Evolutionary conservation across 805 yeast genomes (phyloP), one percentile per base, ranked within the genome.

Genomic region (Kazachstania taianensis): DNA sequence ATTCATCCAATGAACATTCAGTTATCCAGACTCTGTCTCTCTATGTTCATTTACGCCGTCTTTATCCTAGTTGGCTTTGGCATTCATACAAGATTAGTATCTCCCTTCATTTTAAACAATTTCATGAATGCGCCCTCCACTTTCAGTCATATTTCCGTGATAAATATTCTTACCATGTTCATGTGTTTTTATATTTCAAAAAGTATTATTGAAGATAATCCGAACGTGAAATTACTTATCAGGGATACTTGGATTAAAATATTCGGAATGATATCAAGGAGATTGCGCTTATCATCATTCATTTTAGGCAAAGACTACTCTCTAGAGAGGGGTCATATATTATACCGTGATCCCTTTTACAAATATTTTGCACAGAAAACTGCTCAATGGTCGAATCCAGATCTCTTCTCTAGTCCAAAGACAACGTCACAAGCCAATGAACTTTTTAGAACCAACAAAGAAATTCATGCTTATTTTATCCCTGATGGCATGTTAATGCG

Each of bases 401-500:
- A 82, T 49, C 41, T 59, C 13, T 81, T 65, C 46, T 35, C 71
- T 1, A 55, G 57, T 7, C 92, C 92, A 7, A 72, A 72, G 18
- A 62, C 76, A 1, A 55, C 62, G 3, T 46, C 48, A 2, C 72
- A 69, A 32, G 77, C 81, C 0, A 35, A 41, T 2, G 53, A 50
- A 8, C 56, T 65, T 3, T 77, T 78, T 46, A 49, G 55, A 8
- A 60, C 59, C 3, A 57, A 72, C 38, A 59, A 67, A 0, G 44
- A 51, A 1, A 55, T 66, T 0, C 61, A 61, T 25, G 75, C 81
- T 0, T 75, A 73, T 32, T 81, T 81, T 51, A 75, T 83, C 6
- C 87, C 87, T 0, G 80, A 83, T 55, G 98, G 98, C 3, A 63
- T 66, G 32, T 80, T 73, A 49, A 74, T 87, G 23, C 73, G 97